A percentile compares a stretch with the other conserved stretches of the same genome.
These are phyloP conservation scores for Colletotrichum abscissum DNA, from an alignment of 2,329 filamentous ascomycete genomes.

Conservation along the genomic window DNA sequence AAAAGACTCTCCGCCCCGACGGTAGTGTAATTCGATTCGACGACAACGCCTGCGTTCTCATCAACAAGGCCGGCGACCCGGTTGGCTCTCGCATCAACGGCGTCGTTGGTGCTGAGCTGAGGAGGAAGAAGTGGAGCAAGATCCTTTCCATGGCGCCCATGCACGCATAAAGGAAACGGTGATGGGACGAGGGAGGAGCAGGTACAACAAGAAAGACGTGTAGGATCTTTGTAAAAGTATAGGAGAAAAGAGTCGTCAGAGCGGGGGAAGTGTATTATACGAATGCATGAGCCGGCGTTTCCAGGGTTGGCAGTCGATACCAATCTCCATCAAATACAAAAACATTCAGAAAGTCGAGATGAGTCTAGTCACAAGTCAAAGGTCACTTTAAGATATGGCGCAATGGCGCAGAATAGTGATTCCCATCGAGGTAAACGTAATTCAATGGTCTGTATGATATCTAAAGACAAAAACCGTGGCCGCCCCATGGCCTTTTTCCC, in stretches of 20 bases:
- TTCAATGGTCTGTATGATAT: not conserved
- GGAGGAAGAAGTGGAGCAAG: constrained; percentile 97
- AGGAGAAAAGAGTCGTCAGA: constrained; percentile 11
- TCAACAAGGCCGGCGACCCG: constrained; percentile 97
- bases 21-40: constrained; percentile 93
- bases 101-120: constrained; percentile 89
- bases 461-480: constrained; percentile 5
- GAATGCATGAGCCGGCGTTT: constrained; percentile 36
- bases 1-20: constrained; percentile 88
- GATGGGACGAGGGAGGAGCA: not conserved
- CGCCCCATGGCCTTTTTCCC: constrained; percentile 10
- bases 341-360: not conserved
- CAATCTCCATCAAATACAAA: constrained; percentile 32
- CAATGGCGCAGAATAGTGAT: not conserved
- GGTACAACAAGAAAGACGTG: not conserved
- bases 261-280: constrained; percentile 23
- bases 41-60: constrained; percentile 96
- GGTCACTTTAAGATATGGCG: not conserved
- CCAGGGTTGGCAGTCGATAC: constrained; percentile 31
- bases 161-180: constrained; percentile 56
- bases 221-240: constrained; percentile 27
- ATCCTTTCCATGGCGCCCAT: constrained; percentile 92
- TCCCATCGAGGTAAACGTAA: not conserved
- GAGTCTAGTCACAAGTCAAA: not conserved
- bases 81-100: constrained; percentile 93